Conservation (phyloP, 2,329 filamentous ascomycete species). For the Apiospora saccharicola region DNA sequence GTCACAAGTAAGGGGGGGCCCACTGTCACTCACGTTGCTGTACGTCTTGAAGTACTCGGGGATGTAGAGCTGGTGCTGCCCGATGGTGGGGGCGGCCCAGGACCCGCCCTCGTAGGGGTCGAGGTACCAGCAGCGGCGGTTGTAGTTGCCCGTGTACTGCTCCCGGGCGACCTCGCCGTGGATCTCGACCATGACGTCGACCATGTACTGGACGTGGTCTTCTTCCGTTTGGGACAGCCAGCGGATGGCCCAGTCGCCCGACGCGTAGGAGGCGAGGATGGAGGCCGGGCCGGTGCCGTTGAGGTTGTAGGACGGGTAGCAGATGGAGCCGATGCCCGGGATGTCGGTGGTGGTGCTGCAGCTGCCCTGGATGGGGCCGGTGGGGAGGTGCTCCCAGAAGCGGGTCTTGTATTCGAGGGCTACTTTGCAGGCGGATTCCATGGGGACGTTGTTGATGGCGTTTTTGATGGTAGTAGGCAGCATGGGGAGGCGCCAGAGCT, state of each 20-base stretch:
- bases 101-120: slow-evolving; percentile 68
- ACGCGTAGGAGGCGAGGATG: slow-evolving; percentile 66
- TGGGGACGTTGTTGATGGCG: slow-evolving; percentile 56
- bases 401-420: slow-evolving; percentile 73
- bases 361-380: slow-evolving; percentile 67
- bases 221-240: slow-evolving; percentile 59
- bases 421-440: slow-evolving; percentile 61
- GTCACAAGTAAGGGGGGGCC: too few species aligned
- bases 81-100: slow-evolving; percentile 67
- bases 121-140: slow-evolving; percentile 70
- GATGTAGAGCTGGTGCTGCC: slow-evolving; percentile 74
- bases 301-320: slow-evolving; percentile 72
- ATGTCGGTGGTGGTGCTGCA: slow-evolving; percentile 66
- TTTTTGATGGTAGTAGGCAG: slow-evolving; percentile 52
- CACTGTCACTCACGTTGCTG: slow-evolving; percentile 52
- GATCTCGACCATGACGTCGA: slow-evolving; percentile 72
- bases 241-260: slow-evolving; percentile 48
- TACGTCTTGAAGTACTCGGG: slow-evolving; percentile 78
- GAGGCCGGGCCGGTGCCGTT: slow-evolving; percentile 67
- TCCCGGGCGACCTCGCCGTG: slow-evolving; percentile 66
- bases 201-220: slow-evolving; percentile 68
- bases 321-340: slow-evolving; percentile 66
- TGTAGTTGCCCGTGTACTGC: slow-evolving; percentile 70
- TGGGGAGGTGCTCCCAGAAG: slow-evolving; percentile 59
- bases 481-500: slow-evolving; percentile 63